A percentile compares a stretch with the other conserved stretches of the same genome.
phyloP scores from a whole-genome alignment of 2,329 filamentous ascomycete genomes.

The Claviceps sorghi region DNA sequence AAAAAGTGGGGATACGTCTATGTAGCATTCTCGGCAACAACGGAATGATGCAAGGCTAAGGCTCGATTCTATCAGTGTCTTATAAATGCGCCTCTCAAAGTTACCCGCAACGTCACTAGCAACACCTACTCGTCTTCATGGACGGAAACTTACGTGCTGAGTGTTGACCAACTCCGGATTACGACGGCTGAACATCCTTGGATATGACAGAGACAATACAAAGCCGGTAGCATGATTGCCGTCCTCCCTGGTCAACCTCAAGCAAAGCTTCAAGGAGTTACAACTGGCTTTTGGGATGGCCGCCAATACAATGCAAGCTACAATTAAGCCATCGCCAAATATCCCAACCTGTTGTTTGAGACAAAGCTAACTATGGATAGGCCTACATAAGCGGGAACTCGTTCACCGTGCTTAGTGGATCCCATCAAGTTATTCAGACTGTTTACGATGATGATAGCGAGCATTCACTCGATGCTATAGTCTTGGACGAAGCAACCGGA shows the following conservation, averaged over 20 bases:
- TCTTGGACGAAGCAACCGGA: conserved; percentile 67
- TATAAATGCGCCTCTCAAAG: neutral
- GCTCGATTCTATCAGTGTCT: too few species aligned
- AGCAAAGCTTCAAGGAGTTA: conserved; percentile 63
- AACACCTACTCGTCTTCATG: neutral
- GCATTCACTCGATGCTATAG: conserved; percentile 53
- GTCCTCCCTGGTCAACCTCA: conserved; percentile 68
- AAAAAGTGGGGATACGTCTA: too few species aligned
- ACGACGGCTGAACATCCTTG: neutral
- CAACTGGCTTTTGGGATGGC: conserved; percentile 58
- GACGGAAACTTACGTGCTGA: neutral
- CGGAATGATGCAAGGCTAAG: too few species aligned
- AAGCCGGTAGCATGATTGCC: conserved; percentile 47
- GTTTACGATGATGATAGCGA: conserved; percentile 68
- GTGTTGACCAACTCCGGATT: neutral
- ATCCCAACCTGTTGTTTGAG: neutral
- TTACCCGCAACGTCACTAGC: neutral
- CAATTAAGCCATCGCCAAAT: neutral
- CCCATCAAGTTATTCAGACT: conserved; percentile 68
- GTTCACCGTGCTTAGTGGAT: conserved; percentile 65
- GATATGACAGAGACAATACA: conserved; percentile 3
- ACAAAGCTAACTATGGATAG: conserved; percentile 27
- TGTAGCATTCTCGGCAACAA: too few species aligned
- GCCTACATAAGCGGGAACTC: conserved; percentile 82
- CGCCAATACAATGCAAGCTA: conserved; percentile 55